Percentiles rank a stretch among this genome's conserved stretches.
These are phyloP conservation scores for Monilinia aucupariae DNA, from an alignment of 2,329 filamentous ascomycete species.

Conservation along the genomic window DNA sequence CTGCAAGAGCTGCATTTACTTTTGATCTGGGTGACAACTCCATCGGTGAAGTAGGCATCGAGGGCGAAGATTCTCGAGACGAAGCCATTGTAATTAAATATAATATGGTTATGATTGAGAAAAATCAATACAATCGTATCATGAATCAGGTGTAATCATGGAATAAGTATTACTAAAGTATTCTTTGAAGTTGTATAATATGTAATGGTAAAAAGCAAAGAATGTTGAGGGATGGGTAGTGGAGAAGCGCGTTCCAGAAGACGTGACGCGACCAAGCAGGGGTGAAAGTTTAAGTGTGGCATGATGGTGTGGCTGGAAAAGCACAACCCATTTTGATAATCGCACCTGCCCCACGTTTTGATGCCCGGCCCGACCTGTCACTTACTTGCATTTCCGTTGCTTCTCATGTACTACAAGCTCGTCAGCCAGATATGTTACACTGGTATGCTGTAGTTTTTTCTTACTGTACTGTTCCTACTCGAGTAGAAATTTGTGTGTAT, in stretches of 20 bases:
- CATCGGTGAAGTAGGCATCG: constrained; percentile 39
- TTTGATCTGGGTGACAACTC: constrained; percentile 50
- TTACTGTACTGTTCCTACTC: not conserved
- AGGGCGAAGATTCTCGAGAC: constrained; percentile 43
- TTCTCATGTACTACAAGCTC: constrained; percentile 6
- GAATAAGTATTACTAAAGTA: constrained; percentile 3
- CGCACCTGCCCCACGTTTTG: not conserved
- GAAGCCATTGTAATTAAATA: constrained; percentile 43
- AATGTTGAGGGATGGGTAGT: not conserved
- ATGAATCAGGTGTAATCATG: constrained; percentile 12
- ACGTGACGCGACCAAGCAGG: constrained; percentile 14
- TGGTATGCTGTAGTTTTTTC: not conserved
- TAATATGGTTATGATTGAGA: constrained; percentile 3
- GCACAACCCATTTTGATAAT: not conserved
- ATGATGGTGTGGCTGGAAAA: constrained; percentile 18
- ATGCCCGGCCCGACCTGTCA: not conserved
- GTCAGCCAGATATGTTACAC: not conserved
- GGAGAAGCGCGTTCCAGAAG: constrained; percentile 3
- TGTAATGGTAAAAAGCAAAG: not conserved
- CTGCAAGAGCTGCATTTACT: constrained; percentile 48
- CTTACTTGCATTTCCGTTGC: not conserved
- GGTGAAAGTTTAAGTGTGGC: constrained; percentile 3
- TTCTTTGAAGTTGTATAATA: constrained; percentile 16
- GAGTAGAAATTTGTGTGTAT: not conserved
- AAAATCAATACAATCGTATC: not conserved